Percentiles rank a stretch among this genome's conserved stretches.
phyloP scores from a whole-genome alignment of 768 basidiomycete species.

The Trichaptum fuscoviolaceum region DNA sequence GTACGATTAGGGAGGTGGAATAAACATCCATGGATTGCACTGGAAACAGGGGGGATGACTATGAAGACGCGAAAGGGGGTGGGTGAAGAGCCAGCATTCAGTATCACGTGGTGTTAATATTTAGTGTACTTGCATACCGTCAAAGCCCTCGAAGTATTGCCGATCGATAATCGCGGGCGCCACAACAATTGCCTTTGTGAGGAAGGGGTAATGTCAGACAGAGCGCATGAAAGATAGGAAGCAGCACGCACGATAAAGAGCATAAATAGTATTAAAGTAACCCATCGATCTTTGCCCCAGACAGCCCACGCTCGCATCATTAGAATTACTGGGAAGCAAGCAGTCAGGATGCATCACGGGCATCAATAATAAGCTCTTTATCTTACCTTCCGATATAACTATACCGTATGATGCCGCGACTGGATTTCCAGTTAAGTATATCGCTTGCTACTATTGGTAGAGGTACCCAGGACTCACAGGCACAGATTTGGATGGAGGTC shows the following conservation, averaged over 20 bases:
- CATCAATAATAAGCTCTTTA: background rate
- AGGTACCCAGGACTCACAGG: background rate
- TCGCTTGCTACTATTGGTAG: background rate
- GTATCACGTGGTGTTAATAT: too few species aligned
- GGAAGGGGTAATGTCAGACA: background rate
- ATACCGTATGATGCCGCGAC: background rate
- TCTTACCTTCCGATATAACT: background rate
- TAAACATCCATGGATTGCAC: background rate
- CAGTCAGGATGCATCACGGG: background rate
- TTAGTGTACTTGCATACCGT: background rate
- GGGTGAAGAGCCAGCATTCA: background rate
- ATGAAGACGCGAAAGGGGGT: too few species aligned
- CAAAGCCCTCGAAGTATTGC: background rate
- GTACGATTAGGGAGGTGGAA: background rate
- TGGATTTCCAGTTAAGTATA: background rate
- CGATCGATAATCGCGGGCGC: background rate
- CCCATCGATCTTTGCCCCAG: background rate
- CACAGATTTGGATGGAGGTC: background rate
- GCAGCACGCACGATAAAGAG: background rate
- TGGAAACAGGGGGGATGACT: background rate
- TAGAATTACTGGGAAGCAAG: background rate
- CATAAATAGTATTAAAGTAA: background rate
- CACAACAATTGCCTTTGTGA: background rate
- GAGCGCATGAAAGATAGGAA: background rate
- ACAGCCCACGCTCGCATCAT: background rate